phyloP scores from a whole-genome alignment of 2,329 filamentous ascomycete species.

The Aspergillus hortae region DNA sequence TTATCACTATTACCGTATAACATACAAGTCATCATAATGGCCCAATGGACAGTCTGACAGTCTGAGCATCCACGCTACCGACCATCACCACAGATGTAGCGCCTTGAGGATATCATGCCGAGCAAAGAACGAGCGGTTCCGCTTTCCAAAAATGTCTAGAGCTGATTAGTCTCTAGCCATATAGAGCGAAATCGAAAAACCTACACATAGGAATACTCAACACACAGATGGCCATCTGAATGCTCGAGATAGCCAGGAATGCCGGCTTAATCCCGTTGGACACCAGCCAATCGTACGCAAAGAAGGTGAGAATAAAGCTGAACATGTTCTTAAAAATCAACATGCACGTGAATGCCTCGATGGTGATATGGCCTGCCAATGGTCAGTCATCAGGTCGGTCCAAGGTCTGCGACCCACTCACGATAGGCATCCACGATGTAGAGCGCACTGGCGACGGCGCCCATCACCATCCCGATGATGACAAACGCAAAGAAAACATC shows the following conservation, averaged over 20 bases:
- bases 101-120: slow-evolving; percentile 67
- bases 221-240: slow-evolving; percentile 74
- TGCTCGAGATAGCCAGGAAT: slow-evolving; percentile 69
- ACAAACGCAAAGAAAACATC: slow-evolving; percentile 80
- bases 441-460: slow-evolving; percentile 76
- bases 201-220: slow-evolving; percentile 75
- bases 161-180: slow-evolving; percentile 1
- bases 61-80: neutral
- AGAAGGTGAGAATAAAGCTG: slow-evolving; percentile 78
- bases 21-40: neutral
- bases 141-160: slow-evolving; percentile 73
- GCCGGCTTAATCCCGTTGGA: slow-evolving; percentile 52
- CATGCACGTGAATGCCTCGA: slow-evolving; percentile 86
- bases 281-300: slow-evolving; percentile 79
- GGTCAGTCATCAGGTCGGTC: slow-evolving; percentile 8
- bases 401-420: slow-evolving; percentile 40
- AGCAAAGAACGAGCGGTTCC: slow-evolving; percentile 69
- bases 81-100: slow-evolving; percentile 25
- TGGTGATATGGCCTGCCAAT: slow-evolving; percentile 64
- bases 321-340: slow-evolving; percentile 96
- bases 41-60: too few relatives aligned
- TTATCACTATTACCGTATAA: neutral
- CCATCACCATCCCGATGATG: slow-evolving; percentile 87
- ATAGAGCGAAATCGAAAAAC: slow-evolving; percentile 33
- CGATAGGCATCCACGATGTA: slow-evolving; percentile 94